Conservation (phyloP, 805 yeast species). For the Brettanomyces sp. region DNA sequence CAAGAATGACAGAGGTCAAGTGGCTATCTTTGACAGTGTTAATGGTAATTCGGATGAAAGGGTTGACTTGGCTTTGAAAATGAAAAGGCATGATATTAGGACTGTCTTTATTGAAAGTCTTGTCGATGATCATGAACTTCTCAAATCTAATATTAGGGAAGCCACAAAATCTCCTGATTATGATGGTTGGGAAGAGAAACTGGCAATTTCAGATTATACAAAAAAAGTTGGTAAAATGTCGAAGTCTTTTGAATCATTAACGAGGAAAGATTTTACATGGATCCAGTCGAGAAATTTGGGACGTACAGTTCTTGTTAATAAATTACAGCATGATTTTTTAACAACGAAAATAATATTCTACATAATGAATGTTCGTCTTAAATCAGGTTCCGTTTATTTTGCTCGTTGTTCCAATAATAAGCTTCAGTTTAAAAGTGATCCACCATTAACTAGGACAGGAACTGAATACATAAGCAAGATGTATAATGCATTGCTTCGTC, state of each 20-base stretch:
- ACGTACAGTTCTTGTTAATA: conserved; percentile 68
- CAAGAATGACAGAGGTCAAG: conserved; percentile 75
- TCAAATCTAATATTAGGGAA: conserved; percentile 70
- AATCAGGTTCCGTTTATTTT: conserved; percentile 84
- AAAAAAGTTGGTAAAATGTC: conserved; percentile 60
- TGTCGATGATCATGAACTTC: conserved; percentile 61
- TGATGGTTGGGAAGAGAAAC: conserved; percentile 58
- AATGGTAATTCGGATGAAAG: conserved; percentile 73
- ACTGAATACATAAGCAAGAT: conserved; percentile 54
- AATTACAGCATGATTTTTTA: conserved; percentile 79
- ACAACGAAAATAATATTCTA: conserved; percentile 87
- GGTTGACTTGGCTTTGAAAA: conserved; percentile 41
- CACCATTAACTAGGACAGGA: conserved; percentile 73
- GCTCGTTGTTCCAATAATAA: conserved; percentile 68
- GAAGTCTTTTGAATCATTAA: conserved; percentile 66
- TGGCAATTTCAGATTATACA: conserved; percentile 71
- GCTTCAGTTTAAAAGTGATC: conserved; percentile 62
- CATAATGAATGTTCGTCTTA: conserved; percentile 82
- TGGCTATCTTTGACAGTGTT: conserved; percentile 93
- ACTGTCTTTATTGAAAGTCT: conserved; percentile 82
- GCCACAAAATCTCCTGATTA: conserved; percentile 88
- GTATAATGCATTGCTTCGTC: conserved; percentile 42
- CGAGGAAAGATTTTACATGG: conserved; percentile 50
- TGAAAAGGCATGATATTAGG: conserved; percentile 55
- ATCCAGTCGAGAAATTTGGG: conserved; percentile 89